These are phyloP conservation scores for Nymphaea thermarum DNA, from an alignment of 164 flowering plant genomes.

Conservation along the genomic window DNA sequence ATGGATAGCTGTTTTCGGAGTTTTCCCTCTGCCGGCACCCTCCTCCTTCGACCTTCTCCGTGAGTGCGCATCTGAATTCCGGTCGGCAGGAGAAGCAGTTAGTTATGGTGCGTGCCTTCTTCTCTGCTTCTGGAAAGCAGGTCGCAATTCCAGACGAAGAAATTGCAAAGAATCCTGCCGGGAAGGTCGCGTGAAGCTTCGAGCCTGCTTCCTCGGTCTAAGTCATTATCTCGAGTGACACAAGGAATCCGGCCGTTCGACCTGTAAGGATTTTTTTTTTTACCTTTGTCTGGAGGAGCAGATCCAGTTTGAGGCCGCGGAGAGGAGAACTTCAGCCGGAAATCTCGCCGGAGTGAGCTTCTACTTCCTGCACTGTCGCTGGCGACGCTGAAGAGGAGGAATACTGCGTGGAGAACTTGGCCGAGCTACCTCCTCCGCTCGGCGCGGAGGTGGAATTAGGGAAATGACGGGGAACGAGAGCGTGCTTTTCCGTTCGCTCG, in stretches of 20 bases:
- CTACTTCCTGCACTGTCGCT: neutral
- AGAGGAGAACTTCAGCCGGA: neutral
- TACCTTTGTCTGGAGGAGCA: neutral
- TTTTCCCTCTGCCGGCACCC: too few species aligned
- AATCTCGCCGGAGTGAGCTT: neutral
- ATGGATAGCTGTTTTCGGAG: neutral
- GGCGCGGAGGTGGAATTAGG: neutral
- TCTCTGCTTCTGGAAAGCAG: neutral
- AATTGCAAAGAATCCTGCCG: too few species aligned
- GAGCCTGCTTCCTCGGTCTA: too few species aligned
- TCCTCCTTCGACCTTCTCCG: neutral
- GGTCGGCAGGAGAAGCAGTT: neutral
- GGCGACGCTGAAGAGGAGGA: neutral
- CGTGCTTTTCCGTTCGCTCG: constrained; percentile 48
- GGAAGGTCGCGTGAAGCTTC: too few species aligned
- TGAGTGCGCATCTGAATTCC: neutral
- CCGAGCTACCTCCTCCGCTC: neutral
- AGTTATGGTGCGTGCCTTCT: too few species aligned
- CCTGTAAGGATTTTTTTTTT: too few species aligned
- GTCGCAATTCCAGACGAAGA: neutral
- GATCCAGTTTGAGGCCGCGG: neutral
- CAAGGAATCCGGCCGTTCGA: too few species aligned
- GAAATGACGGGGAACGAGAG: constrained; percentile 3
- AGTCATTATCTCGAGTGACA: too few species aligned
- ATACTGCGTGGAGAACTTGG: neutral